Conservation (phyloP, 768 basidiomycete species). For the Trametes coccinea region DNA sequence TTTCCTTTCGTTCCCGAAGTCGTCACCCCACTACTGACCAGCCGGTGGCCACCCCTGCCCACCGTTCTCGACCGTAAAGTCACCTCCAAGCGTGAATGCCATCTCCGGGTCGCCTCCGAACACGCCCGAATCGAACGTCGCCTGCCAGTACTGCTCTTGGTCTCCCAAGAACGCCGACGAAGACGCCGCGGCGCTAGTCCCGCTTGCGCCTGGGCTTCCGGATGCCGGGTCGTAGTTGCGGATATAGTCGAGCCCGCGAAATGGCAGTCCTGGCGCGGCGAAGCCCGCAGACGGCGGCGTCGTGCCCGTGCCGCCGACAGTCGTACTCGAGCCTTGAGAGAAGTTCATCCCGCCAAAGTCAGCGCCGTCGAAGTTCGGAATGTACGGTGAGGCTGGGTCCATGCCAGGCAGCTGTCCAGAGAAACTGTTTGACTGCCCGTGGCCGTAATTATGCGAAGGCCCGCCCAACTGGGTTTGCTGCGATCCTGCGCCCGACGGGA, state of each 20-base stretch:
- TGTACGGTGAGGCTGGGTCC: slow-evolving; percentile 15
- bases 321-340: neutral
- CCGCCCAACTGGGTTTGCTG: neutral
- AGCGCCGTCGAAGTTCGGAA: slow-evolving; percentile 2
- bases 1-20: neutral
- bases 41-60: slow-evolving; percentile 17
- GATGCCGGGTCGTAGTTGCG: slow-evolving; percentile 63
- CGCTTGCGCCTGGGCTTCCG: slow-evolving; percentile 5
- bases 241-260: slow-evolving; percentile 81
- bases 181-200: slow-evolving; percentile 19
- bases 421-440: slow-evolving; percentile 19
- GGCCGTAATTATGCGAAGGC: neutral
- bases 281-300: slow-evolving; percentile 43
- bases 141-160: slow-evolving; percentile 49
- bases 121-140: slow-evolving; percentile 64
- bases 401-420: slow-evolving; percentile 16
- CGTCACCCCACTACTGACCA: neutral
- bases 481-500: slow-evolving; percentile 22
- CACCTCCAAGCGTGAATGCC: slow-evolving; percentile 58
- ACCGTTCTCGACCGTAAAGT: slow-evolving; percentile 20
- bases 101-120: slow-evolving; percentile 80
- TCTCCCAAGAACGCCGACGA: slow-evolving; percentile 28
- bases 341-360: slow-evolving; percentile 15
- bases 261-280: slow-evolving; percentile 74
- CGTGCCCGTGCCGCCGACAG: slow-evolving; percentile 11